Evolutionary conservation across 192 early-diverging fungal species (phyloP).

Genomic region (Spizellomyces punctatus): DNA sequence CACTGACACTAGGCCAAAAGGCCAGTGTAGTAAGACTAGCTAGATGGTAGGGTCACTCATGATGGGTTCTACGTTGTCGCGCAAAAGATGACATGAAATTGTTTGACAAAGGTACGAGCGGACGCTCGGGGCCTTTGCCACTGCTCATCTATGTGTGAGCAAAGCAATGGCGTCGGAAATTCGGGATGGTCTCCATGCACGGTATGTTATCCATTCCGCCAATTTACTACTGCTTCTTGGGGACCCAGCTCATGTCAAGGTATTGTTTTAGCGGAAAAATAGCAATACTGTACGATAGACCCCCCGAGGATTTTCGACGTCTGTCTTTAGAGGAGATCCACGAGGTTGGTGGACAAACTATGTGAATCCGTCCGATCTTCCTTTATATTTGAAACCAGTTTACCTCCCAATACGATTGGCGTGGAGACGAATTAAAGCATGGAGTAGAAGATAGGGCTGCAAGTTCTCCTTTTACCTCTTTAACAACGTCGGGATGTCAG

Average conservation of each 20-base stretch:
- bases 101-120: slow-evolving; percentile 55
- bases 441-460: neutral
- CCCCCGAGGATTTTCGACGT: slow-evolving; percentile 76
- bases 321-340: slow-evolving; percentile 68
- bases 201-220: slow-evolving; percentile 46
- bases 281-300: slow-evolving; percentile 79
- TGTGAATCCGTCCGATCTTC: too few relatives aligned
- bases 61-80: neutral
- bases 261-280: slow-evolving; percentile 58
- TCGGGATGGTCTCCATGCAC: slow-evolving; percentile 58
- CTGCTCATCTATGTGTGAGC: slow-evolving; percentile 85
- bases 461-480: neutral
- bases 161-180: slow-evolving; percentile 77
- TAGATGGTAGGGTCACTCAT: slow-evolving; percentile 45
- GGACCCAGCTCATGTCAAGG: neutral
- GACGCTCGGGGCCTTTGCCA: slow-evolving; percentile 65
- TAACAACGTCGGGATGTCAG: neutral
- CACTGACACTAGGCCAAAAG: slow-evolving; percentile 61
- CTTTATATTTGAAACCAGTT: too few relatives aligned
- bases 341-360: slow-evolving; percentile 41
- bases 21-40: slow-evolving; percentile 60
- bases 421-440: neutral
- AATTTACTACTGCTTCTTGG: too few relatives aligned
- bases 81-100: too few relatives aligned
- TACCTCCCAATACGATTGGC: neutral